Evolutionary conservation across 495 filamentous ascomycete species (phyloP), one percentile per base, ranked within the genome.

Genomic region (Collariella sp.): DNA sequence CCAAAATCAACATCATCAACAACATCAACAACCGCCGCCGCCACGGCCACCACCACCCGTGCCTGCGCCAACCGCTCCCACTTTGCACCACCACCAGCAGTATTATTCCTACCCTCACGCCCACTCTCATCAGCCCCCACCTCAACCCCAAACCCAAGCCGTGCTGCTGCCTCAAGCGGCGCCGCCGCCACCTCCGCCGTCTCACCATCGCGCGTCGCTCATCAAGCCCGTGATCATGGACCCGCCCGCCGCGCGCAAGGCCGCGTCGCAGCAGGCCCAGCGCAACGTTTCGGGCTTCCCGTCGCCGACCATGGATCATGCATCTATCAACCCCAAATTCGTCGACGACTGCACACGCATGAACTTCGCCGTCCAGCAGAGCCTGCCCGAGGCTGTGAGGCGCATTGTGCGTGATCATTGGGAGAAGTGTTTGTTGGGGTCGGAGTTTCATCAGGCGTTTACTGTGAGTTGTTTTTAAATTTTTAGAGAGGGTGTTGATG

Each of bases 391-490:
- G 55, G 68, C 72, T 4, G 74, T 76, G 9, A 67, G 74, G 24
- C 67, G 71, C 50, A 61, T 69, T 16, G 54, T 77, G 9, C 67
- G 75, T 9, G 72, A 76, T 41, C 69, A 75, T 50, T 77, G 75
- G 75, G 65, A 75, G 45, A 75, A 74, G 48, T 75, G 70, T 36
- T 53, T 76, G n/a, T 53, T 75, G n/a, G 75, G 75, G 16, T 72
- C 71, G 47, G 75, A 78, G 42, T 78, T 76, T 55, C 75, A 78
- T 50, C 67, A 72, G 29, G 71, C 72, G 13, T 78, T 76, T 52
- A 47, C 76, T 50, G 75, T 78, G 58, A 74, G 74, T 71, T 6
- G n/a, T n/a, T n/a, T n/a, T n/a, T n/a, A n/a, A n/a, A n/a, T 43
- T 24, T 34, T 5, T 18, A 20, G 18, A 34, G 11, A 22, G 16